phyloP scores from a whole-genome alignment of 2,329 filamentous ascomycete species.

The Ceratocystiopsis sp. region DNA sequence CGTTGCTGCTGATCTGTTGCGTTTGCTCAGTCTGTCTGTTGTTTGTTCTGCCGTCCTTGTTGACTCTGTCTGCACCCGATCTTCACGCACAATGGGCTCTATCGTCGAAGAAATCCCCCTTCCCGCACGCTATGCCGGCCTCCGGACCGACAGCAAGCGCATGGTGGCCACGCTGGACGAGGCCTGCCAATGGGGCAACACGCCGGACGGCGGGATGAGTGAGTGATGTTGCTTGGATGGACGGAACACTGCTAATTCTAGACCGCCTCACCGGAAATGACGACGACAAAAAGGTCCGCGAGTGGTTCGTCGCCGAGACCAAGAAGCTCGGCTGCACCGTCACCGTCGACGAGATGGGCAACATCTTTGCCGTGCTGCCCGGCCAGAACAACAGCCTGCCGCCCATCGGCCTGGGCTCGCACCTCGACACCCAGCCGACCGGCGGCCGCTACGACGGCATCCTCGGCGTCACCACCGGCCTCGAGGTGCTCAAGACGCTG shows the following conservation, averaged over 20 bases:
- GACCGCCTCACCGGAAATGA: constrained; percentile 52
- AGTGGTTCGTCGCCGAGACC: constrained; percentile 57
- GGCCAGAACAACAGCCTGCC: constrained; percentile 39
- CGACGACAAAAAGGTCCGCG: constrained; percentile 51
- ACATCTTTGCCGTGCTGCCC: constrained; percentile 58
- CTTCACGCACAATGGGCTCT: constrained; percentile 6
- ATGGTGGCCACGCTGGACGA: constrained; percentile 6
- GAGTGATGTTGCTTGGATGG: neutral
- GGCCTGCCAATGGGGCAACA: constrained; percentile 8
- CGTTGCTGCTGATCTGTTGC: too few species aligned
- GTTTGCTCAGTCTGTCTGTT: too few species aligned
- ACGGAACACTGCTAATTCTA: neutral
- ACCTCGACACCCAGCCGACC: constrained; percentile 46
- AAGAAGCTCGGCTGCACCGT: constrained; percentile 47
- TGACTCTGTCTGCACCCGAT: too few species aligned
- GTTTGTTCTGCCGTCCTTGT: too few species aligned
- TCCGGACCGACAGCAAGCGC: constrained; percentile 5
- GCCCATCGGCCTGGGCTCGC: constrained; percentile 53
- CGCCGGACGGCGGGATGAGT: constrained; percentile 9
- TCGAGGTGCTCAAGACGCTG: constrained; percentile 55
- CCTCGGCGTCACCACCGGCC: constrained; percentile 47
- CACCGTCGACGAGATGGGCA: constrained; percentile 62
- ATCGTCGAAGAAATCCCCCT: neutral
- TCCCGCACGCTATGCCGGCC: constrained; percentile 2
- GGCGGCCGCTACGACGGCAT: constrained; percentile 5